phyloP scores from a whole-genome alignment of 805 yeast species.

The Saccharomycopsis sp. region DNA sequence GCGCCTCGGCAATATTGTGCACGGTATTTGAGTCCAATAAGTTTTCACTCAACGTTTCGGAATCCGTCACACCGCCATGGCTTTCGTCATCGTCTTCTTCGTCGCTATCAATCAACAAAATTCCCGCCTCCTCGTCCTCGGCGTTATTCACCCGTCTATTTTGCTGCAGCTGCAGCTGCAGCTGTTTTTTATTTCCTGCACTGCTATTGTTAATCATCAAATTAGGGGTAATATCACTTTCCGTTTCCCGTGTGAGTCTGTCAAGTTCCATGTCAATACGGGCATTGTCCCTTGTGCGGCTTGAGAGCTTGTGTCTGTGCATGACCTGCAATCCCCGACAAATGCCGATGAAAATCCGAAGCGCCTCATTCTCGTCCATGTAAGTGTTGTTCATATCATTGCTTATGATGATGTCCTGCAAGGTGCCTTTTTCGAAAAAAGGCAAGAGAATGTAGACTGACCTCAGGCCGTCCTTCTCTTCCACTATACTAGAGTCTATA shows the following conservation, averaged over 20 bases:
- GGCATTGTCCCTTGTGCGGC: not conserved
- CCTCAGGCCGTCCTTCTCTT: conserved; percentile 73
- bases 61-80: not conserved
- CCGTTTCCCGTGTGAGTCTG: conserved; percentile 4
- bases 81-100: conserved; percentile 13
- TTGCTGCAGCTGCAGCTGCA: conserved; percentile 13
- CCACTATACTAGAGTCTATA: conserved; percentile 64
- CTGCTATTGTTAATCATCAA: not conserved
- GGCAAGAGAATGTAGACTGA: conserved; percentile 78
- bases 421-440: conserved; percentile 60
- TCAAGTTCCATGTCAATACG: conserved; percentile 7
- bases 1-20: conserved; percentile 23
- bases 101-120: conserved; percentile 14
- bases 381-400: conserved; percentile 48
- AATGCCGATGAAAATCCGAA: conserved; percentile 57
- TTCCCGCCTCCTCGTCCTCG: conserved; percentile 6
- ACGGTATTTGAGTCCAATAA: conserved; percentile 14
- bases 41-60: not conserved
- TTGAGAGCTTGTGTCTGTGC: conserved; percentile 49
- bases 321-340: conserved; percentile 69
- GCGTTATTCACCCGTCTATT: conserved; percentile 2
- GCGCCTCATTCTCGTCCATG: conserved; percentile 57
- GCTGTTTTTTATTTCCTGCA: not conserved
- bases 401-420: conserved; percentile 72
- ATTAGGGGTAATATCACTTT: not conserved